These are phyloP conservation scores for Penicillium sp. DNA, from an alignment of 2,329 filamentous ascomycete species.

Conservation along the genomic window DNA sequence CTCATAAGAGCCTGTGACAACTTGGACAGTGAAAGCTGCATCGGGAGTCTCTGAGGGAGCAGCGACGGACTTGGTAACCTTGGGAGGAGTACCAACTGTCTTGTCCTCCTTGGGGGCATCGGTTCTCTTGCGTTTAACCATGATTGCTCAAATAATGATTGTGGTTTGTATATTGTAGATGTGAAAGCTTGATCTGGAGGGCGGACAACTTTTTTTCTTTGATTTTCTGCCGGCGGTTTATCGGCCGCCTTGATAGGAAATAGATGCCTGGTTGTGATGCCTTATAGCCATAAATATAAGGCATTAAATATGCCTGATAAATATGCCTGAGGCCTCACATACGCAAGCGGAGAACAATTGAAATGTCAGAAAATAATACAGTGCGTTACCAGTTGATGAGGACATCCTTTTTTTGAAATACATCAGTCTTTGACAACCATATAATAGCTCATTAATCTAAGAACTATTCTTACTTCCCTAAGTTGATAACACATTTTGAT, in stretches of 20 bases:
- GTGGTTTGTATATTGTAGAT: background rate
- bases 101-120: slow-evolving; percentile 29
- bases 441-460: background rate
- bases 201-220: slow-evolving; percentile 18
- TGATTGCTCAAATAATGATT: slow-evolving; percentile 18
- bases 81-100: slow-evolving; percentile 27
- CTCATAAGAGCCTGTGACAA: slow-evolving; percentile 92
- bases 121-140: slow-evolving; percentile 49
- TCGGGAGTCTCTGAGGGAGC: slow-evolving; percentile 28
- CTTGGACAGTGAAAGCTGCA: slow-evolving; percentile 66
- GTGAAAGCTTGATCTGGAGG: slow-evolving; percentile 4
- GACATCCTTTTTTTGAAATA: background rate
- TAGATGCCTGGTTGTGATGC: slow-evolving; percentile 3
- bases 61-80: slow-evolving; percentile 34
- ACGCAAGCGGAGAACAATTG: slow-evolving; percentile 11
- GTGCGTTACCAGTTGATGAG: slow-evolving; percentile 15
- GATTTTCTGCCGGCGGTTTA: slow-evolving; percentile 25
- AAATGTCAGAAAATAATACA: slow-evolving; percentile 13
- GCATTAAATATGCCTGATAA: slow-evolving; percentile 6
- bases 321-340: slow-evolving; percentile 9
- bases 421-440: background rate
- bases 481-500: background rate
- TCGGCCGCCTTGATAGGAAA: slow-evolving; percentile 18
- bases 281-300: slow-evolving; percentile 6
- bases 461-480: background rate